Percentiles rank a stretch among this genome's conserved stretches.
These are phyloP conservation scores for Trichoderma asperelloides DNA, from an alignment of 495 filamentous ascomycete genomes.

Conservation along the genomic window DNA sequence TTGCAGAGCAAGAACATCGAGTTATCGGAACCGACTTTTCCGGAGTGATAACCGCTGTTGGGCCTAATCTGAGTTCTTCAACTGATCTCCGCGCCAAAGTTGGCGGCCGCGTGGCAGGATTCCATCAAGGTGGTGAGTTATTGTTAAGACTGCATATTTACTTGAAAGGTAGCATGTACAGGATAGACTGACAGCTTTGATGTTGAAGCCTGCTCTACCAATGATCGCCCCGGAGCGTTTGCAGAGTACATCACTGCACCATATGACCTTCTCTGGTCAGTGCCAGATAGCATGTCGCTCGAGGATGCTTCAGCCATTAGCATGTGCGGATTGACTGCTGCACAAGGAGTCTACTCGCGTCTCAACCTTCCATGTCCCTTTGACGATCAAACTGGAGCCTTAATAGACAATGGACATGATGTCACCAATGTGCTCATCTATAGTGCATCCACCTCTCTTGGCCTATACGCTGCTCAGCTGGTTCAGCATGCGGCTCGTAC, in stretches of 20 bases:
- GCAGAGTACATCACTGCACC: slow-evolving; percentile 28
- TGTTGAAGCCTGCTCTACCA: slow-evolving; percentile 25
- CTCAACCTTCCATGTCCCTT: slow-evolving; percentile 25
- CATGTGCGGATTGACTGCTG: slow-evolving; percentile 20
- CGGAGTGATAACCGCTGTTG: slow-evolving; percentile 25
- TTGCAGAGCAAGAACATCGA: slow-evolving; percentile 13
- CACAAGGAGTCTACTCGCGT: slow-evolving; percentile 26
- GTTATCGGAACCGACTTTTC: slow-evolving; percentile 38
- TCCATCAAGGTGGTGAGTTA: slow-evolving; percentile 15
- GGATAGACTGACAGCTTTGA: neutral
- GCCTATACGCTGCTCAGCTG: slow-evolving; percentile 31
- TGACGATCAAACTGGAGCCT: neutral
- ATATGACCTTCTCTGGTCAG: slow-evolving; percentile 28
- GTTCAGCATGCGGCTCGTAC: slow-evolving; percentile 15
- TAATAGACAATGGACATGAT: neutral
- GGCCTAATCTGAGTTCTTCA: neutral
- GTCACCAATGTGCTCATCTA: slow-evolving; percentile 25
- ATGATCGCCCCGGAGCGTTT: slow-evolving; percentile 32
- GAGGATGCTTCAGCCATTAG: slow-evolving; percentile 26
- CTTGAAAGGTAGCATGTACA: neutral
- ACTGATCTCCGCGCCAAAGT: neutral
- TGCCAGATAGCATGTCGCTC: slow-evolving; percentile 21
- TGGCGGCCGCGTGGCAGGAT: slow-evolving; percentile 6
- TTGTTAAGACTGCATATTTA: neutral
- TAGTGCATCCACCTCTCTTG: slow-evolving; percentile 34